A percentile compares a stretch with the other conserved stretches of the same genome.
phyloP scores from a whole-genome alignment of 192 early-diverging fungal species.

The Podila verticillata region DNA sequence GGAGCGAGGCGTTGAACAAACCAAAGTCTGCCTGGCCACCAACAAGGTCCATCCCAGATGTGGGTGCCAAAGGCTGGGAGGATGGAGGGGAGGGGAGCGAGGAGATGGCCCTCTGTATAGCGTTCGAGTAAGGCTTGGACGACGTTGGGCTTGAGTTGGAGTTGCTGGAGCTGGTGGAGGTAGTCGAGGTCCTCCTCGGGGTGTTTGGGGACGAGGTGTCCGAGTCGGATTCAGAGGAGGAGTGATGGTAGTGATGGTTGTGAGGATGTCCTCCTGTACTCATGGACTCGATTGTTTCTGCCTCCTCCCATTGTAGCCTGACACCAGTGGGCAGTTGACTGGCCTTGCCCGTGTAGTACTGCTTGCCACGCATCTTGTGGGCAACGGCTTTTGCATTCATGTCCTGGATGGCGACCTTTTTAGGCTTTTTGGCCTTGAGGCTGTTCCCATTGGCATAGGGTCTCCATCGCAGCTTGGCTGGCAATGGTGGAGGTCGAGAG shows the following conservation, averaged over 20 bases:
- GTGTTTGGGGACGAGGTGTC: conserved; percentile 14
- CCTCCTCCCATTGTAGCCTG: conserved; percentile 42
- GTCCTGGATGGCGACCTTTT: background rate
- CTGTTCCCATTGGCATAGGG: conserved; percentile 46
- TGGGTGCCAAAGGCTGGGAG: background rate
- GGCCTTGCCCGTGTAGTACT: conserved; percentile 25
- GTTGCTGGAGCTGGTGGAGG: background rate
- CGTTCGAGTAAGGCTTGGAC: background rate
- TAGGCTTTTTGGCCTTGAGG: conserved; percentile 38
- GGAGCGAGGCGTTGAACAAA: conserved; percentile 23
- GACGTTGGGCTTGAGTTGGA: background rate
- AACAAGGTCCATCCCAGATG: conserved; percentile 37
- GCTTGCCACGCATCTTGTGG: conserved; percentile 23
- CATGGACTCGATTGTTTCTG: conserved; percentile 47
- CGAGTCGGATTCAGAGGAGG: conserved; percentile 20
- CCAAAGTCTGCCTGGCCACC: conserved; percentile 30
- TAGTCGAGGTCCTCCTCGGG: background rate
- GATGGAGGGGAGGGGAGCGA: conserved; percentile 37
- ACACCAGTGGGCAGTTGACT: conserved; percentile 2
- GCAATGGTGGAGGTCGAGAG: conserved; percentile 15
- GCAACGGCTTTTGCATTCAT: conserved; percentile 25
- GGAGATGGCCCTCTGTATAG: conserved; percentile 16
- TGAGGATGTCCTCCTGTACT: conserved; percentile 37
- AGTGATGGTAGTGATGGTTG: conserved; percentile 18
- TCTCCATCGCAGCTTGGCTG: conserved; percentile 39